Conservation (phyloP, 139 green algal species). For the Monoraphidium neglectum region DNA sequence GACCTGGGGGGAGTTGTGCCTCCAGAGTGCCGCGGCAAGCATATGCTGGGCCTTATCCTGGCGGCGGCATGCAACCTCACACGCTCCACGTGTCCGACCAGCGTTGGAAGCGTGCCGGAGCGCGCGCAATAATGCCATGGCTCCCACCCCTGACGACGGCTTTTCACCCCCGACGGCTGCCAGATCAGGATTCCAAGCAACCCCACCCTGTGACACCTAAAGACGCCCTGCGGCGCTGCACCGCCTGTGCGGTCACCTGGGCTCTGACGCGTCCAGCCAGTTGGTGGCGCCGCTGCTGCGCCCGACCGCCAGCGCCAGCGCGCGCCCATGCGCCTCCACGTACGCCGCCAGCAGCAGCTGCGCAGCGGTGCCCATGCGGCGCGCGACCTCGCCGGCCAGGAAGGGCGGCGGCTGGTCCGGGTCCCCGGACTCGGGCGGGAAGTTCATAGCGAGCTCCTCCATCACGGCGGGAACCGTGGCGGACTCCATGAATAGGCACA, state of each 20-base stretch:
- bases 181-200: too few species aligned
- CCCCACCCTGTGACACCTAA: too few species aligned
- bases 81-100: too few species aligned
- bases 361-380: slow-evolving; percentile 21
- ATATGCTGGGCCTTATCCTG: too few species aligned
- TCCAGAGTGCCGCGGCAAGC: too few species aligned
- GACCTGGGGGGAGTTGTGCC: too few species aligned
- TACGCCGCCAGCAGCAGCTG: slow-evolving; percentile 60
- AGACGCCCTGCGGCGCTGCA: too few species aligned
- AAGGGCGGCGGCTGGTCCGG: slow-evolving; percentile 65
- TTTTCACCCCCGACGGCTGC: too few species aligned
- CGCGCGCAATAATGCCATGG: too few species aligned
- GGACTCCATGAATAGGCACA: slow-evolving; percentile 67
- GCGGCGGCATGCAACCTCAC: too few species aligned
- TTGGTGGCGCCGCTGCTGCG: slow-evolving; percentile 45
- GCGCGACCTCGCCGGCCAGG: slow-evolving; percentile 52
- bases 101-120: too few species aligned
- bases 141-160: too few species aligned
- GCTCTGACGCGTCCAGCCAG: slow-evolving; percentile 56
- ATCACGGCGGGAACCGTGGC: slow-evolving; percentile 58
- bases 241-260: background rate
- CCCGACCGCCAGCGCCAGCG: slow-evolving; percentile 61
- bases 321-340: slow-evolving; percentile 62
- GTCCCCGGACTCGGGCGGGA: background rate
- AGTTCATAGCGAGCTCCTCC: slow-evolving; percentile 54